Percentiles rank a stretch among this genome's conserved stretches.
Conservation (phyloP, 2,329 filamentous ascomycete species). For the Cytospora mali region DNA sequence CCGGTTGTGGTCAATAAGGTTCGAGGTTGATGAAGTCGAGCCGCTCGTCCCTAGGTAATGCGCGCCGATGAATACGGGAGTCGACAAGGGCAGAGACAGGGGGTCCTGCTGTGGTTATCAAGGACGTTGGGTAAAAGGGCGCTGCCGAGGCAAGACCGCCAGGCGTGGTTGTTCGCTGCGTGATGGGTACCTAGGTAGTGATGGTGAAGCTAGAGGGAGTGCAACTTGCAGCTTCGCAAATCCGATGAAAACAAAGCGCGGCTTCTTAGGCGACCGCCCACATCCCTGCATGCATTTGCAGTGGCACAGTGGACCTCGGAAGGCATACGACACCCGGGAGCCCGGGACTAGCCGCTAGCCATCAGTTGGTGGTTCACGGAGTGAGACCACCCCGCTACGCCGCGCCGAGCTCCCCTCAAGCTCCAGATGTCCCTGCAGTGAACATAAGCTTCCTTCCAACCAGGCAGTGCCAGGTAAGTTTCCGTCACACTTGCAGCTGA, state of each 20-base stretch:
- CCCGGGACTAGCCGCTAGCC: slow-evolving; percentile 22
- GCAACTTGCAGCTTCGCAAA: slow-evolving; percentile 15
- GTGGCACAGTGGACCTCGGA: not conserved
- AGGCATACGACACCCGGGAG: slow-evolving; percentile 5
- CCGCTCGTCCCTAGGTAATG: not conserved
- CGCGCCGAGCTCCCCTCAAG: not conserved
- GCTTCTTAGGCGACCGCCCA: slow-evolving; percentile 17
- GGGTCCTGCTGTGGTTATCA: slow-evolving; percentile 27
- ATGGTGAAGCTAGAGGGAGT: slow-evolving; percentile 1
- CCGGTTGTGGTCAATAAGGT: not conserved
- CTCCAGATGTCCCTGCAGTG: no score
- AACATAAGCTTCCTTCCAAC: not conserved
- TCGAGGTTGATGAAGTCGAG: not conserved
- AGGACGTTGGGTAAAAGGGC: not conserved
- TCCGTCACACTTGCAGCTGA: slow-evolving; percentile 7
- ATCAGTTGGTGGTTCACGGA: slow-evolving; percentile 1
- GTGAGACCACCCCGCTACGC: not conserved
- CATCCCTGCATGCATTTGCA: slow-evolving; percentile 16
- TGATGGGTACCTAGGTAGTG: not conserved
- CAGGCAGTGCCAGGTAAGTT: not conserved
- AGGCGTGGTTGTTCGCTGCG: slow-evolving; percentile 8
- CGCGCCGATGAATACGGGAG: not conserved
- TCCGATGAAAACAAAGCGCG: slow-evolving; percentile 24
- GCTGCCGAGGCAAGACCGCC: slow-evolving; percentile 20
- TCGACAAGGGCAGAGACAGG: not conserved